phyloP scores from a whole-genome alignment of 2,329 filamentous ascomycete genomes.

The Diatrype stigma region DNA sequence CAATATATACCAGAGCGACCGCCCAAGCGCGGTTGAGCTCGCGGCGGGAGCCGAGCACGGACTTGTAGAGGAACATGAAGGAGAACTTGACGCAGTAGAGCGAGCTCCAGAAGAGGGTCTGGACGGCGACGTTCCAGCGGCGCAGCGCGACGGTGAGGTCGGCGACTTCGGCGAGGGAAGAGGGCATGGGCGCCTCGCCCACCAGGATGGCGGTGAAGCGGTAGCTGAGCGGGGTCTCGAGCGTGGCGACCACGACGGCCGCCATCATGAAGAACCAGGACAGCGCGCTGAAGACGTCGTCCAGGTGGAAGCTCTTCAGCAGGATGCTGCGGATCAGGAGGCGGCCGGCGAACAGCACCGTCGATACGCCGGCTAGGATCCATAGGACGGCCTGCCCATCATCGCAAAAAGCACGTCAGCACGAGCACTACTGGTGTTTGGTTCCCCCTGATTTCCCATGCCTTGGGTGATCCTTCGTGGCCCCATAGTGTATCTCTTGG shows the following conservation, averaged over 20 bases:
- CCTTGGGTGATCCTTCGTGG: too few relatives aligned
- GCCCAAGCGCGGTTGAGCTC: constrained; percentile 4
- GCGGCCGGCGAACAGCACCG: constrained; percentile 11
- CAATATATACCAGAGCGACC: constrained; percentile 6
- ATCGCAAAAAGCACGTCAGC: too few relatives aligned
- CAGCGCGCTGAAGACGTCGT: constrained; percentile 10
- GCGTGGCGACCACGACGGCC: constrained; percentile 8
- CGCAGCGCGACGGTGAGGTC: constrained; percentile 9
- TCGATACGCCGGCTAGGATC: constrained; percentile 7
- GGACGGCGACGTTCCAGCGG: constrained; percentile 6
- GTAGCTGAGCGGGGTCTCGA: constrained; percentile 9
- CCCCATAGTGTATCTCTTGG: too few relatives aligned
- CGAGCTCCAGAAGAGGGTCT: constrained; percentile 13
- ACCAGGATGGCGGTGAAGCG: constrained; percentile 10
- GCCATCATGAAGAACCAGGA: constrained; percentile 10
- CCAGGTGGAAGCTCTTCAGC: constrained; percentile 13
- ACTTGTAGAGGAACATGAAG: constrained; percentile 15
- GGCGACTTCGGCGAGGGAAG: constrained; percentile 5
- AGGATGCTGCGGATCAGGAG: constrained; percentile 11
- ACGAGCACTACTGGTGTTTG: too few relatives aligned
- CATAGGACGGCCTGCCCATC: constrained; percentile 13
- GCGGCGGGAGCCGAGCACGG: constrained; percentile 1
- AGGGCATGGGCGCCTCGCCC: constrained; percentile 7
- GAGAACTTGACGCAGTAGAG: constrained; percentile 15
- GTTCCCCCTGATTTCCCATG: too few relatives aligned